These are phyloP conservation scores for Boletellus sp. DNA, from an alignment of 1,284 basidiomycete species.

Conservation along the genomic window DNA sequence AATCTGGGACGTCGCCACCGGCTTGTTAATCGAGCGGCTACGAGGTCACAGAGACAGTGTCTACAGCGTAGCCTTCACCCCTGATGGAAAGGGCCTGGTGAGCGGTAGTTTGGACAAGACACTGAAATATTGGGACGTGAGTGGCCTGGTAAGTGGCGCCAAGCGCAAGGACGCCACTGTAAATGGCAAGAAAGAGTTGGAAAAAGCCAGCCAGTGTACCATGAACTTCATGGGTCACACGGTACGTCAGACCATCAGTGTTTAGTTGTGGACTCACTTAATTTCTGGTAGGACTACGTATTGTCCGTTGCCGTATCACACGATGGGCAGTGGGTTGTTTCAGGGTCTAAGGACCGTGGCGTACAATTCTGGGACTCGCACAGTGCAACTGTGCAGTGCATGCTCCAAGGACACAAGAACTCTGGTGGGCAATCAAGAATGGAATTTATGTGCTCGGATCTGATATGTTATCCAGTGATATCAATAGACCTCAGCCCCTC, in stretches of 20 bases:
- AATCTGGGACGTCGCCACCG: slow-evolving; percentile 81
- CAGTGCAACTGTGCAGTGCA: slow-evolving; percentile 73
- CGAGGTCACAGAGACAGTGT: slow-evolving; percentile 83
- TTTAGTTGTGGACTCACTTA: slow-evolving; percentile 2
- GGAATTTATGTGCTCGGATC: slow-evolving; percentile 5
- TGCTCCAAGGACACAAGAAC: slow-evolving; percentile 89
- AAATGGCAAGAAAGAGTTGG: slow-evolving; percentile 32
- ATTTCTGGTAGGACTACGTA: slow-evolving; percentile 62
- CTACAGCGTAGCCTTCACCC: slow-evolving; percentile 85
- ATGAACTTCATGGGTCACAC: slow-evolving; percentile 85
- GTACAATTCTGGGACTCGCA: slow-evolving; percentile 87
- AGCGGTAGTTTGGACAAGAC: slow-evolving; percentile 86
- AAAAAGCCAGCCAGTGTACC: slow-evolving; percentile 52
- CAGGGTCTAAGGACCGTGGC: slow-evolving; percentile 86
- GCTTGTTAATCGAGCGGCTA: slow-evolving; percentile 70
- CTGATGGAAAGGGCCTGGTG: slow-evolving; percentile 76
- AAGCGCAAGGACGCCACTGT: slow-evolving; percentile 44
- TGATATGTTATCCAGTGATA: slow-evolving; percentile 54
- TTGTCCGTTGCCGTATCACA: slow-evolving; percentile 78
- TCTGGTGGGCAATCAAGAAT: slow-evolving; percentile 44
- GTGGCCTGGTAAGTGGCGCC: slow-evolving; percentile 38
- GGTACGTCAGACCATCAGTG: slow-evolving; percentile 39
- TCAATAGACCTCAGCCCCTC: slow-evolving; percentile 79
- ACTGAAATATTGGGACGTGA: slow-evolving; percentile 84
- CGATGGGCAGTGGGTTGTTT: slow-evolving; percentile 86